Evolutionary conservation across 2,329 filamentous ascomycete species (phyloP), one percentile per base, ranked within the genome.

Genomic region (Metarhizium album): DNA sequence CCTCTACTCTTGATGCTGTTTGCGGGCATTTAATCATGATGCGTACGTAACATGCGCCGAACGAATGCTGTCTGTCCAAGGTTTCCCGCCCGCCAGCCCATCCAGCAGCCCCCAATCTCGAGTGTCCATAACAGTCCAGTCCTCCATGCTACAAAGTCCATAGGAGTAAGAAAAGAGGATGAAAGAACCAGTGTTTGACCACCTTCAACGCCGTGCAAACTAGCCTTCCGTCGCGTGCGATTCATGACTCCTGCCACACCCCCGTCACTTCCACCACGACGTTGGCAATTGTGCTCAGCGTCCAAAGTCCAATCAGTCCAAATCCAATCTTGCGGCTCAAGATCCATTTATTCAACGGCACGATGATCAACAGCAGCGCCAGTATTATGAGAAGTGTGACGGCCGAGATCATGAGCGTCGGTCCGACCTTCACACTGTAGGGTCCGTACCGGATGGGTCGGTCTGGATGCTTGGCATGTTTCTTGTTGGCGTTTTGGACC

Each of bases 281-380:
- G 67, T 97, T 98, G 22, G 83, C 72, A 33, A 87, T 62, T 0
- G 91, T 97, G 62, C 87, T 90, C 24, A 89, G 66, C 13, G 70
- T 74, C 93, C 93, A 98, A 18, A 97, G 67, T 9, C 71, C 76
- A 59, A 98, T 86, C 59, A 97, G 66, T 0, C 80, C 80, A 75
- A 82, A 87, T 14, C 93, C 93, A 58, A 98, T 88, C 66, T 76
- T 83, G 49, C 83, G 78, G 63, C 82, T 90, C 79, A 96, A 84
- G 40, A 85, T 73, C 90, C 90, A 96, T 56, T 82, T 81, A 67
- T 93, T 95, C 71, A 85, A 63, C 4, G 93, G 93, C 49, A 98
- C 88, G 1, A 83, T 75, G 27, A 95, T 75, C 54, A 98, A 72
- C 57, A 98, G 69, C 2, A 84, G 82, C 3, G 90, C 68, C 18